A percentile compares a stretch with the other conserved stretches of the same genome.
These are phyloP conservation scores for Mesostigma viride DNA, from an alignment of 139 green algal species.

Conservation along the genomic window DNA sequence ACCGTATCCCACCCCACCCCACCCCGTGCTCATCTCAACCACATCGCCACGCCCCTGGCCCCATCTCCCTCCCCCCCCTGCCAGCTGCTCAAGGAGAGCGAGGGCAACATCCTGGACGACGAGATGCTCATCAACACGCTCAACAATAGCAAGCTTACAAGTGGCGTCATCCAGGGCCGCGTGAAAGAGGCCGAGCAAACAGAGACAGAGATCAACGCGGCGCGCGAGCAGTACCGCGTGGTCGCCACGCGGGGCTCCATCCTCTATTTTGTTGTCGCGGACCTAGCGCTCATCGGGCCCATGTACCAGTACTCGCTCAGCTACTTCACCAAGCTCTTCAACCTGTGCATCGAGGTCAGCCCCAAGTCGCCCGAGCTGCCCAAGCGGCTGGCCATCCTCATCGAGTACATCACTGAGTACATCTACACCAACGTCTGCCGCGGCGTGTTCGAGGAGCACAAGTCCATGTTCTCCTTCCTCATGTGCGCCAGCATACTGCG, in stretches of 20 bases:
- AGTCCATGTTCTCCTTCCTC: slow-evolving; percentile 64
- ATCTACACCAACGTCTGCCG: slow-evolving; percentile 67
- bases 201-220: slow-evolving; percentile 61
- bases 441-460: slow-evolving; percentile 69
- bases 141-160: slow-evolving; percentile 72
- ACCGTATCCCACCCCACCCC: too few species aligned
- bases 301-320: slow-evolving; percentile 74
- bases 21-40: too few species aligned
- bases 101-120: slow-evolving; percentile 82
- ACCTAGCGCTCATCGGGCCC: slow-evolving; percentile 59
- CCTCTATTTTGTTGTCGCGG: slow-evolving; percentile 69
- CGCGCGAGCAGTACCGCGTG: slow-evolving; percentile 58
- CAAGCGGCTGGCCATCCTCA: slow-evolving; percentile 48
- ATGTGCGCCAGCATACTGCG: slow-evolving; percentile 41
- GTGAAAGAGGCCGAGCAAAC: slow-evolving; percentile 71
- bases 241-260: slow-evolving; percentile 50
- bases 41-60: too few species aligned
- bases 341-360: slow-evolving; percentile 56
- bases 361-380: slow-evolving; percentile 47
- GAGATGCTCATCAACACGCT: slow-evolving; percentile 78
- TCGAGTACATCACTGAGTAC: slow-evolving; percentile 53
- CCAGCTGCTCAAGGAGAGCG: slow-evolving; percentile 66
- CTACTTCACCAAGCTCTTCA: slow-evolving; percentile 68
- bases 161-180: slow-evolving; percentile 55
- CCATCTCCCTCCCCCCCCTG: too few species aligned